These are phyloP conservation scores for Setaria italica DNA, from an alignment of 202 grass and related monocot species.

Conservation along the genomic window DNA sequence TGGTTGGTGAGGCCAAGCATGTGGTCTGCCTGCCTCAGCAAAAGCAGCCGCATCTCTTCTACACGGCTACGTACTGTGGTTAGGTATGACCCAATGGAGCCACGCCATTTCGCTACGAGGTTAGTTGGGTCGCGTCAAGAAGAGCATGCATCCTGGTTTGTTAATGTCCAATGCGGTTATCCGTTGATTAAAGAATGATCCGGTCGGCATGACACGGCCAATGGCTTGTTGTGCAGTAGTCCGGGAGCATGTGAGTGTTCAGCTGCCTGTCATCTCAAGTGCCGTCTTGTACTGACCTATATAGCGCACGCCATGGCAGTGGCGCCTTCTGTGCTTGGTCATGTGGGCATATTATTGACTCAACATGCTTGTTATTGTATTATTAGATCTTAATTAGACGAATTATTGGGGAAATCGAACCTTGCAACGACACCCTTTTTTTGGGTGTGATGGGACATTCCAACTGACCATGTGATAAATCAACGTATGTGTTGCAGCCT, in stretches of 20 bases:
- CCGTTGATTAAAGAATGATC: constrained; percentile 21
- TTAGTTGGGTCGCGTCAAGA: constrained; percentile 26
- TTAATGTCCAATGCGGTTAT: constrained; percentile 1
- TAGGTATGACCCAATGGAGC: constrained; percentile 34
- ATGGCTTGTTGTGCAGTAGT: background rate
- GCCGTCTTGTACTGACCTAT: constrained; percentile 35
- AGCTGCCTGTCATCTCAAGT: constrained; percentile 22
- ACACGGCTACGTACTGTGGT: constrained; percentile 1
- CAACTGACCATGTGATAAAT: constrained; percentile 1
- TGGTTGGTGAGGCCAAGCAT: constrained; percentile 48
- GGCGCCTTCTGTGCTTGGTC: constrained; percentile 43
- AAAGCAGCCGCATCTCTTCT: constrained; percentile 10
- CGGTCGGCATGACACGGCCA: constrained; percentile 12
- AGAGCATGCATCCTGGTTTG: constrained; percentile 12
- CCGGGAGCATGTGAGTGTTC: constrained; percentile 40
- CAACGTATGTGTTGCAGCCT: background rate
- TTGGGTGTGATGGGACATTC: background rate
- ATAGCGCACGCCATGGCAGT: constrained; percentile 32
- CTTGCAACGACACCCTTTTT: background rate
- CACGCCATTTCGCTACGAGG: constrained; percentile 25
- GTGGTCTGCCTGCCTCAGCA: constrained; percentile 12
- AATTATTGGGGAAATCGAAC: constrained; percentile 32
- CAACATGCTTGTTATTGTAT: constrained; percentile 10
- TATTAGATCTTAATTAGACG: background rate
- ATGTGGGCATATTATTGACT: constrained; percentile 53